Evolutionary conservation across 2,329 filamentous ascomycete species (phyloP).

Genomic region (Myriosclerotinia duriaeana): DNA sequence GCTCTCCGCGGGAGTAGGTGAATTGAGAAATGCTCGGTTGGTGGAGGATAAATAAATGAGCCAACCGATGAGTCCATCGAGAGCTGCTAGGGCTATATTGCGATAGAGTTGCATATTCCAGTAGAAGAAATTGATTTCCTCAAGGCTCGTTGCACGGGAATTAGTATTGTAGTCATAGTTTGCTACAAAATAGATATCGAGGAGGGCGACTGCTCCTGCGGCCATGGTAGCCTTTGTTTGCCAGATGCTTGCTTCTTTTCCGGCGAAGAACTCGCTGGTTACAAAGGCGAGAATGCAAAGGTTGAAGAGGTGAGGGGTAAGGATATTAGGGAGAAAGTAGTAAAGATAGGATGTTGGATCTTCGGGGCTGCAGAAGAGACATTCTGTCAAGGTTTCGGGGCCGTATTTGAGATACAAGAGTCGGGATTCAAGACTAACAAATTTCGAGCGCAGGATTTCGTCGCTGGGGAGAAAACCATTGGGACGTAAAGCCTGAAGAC

Average conservation of each 20-base stretch:
- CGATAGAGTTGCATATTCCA: constrained; percentile 68
- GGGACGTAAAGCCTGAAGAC: constrained; percentile 61
- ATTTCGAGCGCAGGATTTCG: constrained; percentile 62
- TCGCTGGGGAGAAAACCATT: constrained; percentile 57
- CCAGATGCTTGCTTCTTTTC: constrained; percentile 65
- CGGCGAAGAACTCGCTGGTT: constrained; percentile 68
- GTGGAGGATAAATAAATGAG: constrained; percentile 76
- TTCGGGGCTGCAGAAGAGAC: constrained; percentile 78
- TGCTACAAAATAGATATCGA: constrained; percentile 66
- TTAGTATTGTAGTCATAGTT: constrained; percentile 67
- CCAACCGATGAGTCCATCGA: constrained; percentile 63
- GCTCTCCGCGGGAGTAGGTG: constrained; percentile 62
- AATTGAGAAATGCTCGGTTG: constrained; percentile 70
- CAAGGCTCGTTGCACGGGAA: constrained; percentile 57
- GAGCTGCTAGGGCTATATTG: constrained; percentile 59
- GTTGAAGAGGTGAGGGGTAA: constrained; percentile 79
- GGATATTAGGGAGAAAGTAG: constrained; percentile 73
- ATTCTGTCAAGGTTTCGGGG: constrained; percentile 68
- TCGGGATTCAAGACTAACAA: constrained; percentile 69
- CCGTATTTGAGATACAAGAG: constrained; percentile 84
- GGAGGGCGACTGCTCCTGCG: constrained; percentile 55
- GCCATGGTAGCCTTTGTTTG: constrained; percentile 66
- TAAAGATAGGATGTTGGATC: constrained; percentile 70
- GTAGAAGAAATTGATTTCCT: constrained; percentile 68
- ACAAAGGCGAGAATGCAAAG: constrained; percentile 68